Percentiles rank a stretch among this genome's conserved stretches.
These are phyloP conservation scores for Euphorbia tirucalli DNA, from an alignment of 345 rosid genomes.

Conservation along the genomic window DNA sequence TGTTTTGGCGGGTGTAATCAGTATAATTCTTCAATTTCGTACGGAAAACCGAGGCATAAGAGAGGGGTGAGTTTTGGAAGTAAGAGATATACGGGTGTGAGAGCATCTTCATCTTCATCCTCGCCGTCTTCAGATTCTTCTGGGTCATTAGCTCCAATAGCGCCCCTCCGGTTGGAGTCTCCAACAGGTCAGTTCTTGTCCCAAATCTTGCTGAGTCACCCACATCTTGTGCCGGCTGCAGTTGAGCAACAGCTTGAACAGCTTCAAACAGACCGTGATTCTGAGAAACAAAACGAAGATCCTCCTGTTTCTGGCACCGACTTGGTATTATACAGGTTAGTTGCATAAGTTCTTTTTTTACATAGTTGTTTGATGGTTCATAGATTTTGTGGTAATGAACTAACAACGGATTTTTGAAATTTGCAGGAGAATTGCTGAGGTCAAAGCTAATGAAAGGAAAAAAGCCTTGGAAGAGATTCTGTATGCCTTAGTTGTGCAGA, in stretches of 20 bases:
- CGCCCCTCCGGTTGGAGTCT: slow-evolving; percentile 83
- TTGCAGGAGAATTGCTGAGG: slow-evolving; percentile 90
- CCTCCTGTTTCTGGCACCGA: slow-evolving; percentile 67
- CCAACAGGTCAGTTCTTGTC: slow-evolving; percentile 90
- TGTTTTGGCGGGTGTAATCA: slow-evolving; percentile 22
- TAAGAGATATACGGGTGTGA: slow-evolving; percentile 43
- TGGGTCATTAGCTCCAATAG: slow-evolving; percentile 48
- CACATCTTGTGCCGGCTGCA: slow-evolving; percentile 94
- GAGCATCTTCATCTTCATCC: slow-evolving; percentile 45
- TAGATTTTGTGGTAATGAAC: not conserved
- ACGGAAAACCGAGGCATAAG: slow-evolving; percentile 28
- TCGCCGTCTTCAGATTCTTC: slow-evolving; percentile 50
- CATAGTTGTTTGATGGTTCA: not conserved
- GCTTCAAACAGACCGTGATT: slow-evolving; percentile 81
- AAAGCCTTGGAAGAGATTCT: slow-evolving; percentile 81
- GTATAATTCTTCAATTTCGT: slow-evolving; percentile 33
- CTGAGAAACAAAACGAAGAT: slow-evolving; percentile 63
- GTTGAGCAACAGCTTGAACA: slow-evolving; percentile 95
- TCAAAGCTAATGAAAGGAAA: slow-evolving; percentile 82
- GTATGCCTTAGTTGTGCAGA: slow-evolving; percentile 86
- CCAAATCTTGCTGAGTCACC: slow-evolving; percentile 79
- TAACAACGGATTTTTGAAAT: slow-evolving; percentile 3
- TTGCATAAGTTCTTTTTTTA: not conserved
- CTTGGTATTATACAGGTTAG: slow-evolving; percentile 76
- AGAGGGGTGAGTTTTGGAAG: slow-evolving; percentile 28